Evolutionary conservation across 257 asterid genomes (phyloP), one percentile per base, ranked within the genome.

Genomic region (Ajuga chamaepitys): DNA sequence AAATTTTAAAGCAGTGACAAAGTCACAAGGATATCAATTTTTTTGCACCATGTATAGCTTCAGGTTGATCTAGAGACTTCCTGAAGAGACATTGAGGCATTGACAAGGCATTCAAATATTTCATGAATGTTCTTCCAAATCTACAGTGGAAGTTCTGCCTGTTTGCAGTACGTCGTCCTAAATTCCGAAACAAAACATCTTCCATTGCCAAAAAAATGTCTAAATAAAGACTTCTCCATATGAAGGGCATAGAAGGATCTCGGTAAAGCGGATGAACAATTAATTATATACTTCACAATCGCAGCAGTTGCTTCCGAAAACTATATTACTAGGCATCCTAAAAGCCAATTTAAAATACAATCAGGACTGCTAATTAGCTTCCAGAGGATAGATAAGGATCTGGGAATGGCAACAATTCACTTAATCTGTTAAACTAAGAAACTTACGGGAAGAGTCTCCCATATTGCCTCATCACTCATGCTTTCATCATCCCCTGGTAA

Each of bases 361-460:
- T 6, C 35, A 71, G 57, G 54, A 32, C 44, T 32, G 20, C 42
- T 60, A 40, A 46, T 55, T 12, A 41, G 54, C 58, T 62, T 61
- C 63, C 47, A 47, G 61, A 21, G 60, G 65, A 51, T 13, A 37
- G 35, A 55, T 44, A 68, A 73, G 40, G 37, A 60, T 63, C 71
- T 46, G 28, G 47, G 44, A 22, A 22, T 57, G 61, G 17, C 62
- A n/a, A 58, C 25, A 60, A 44, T 67, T 64, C 48, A 58, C 52
- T 57, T 32, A 24, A 37, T 56, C 41, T 47, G 52, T 40, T 56
- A 20, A 35, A 70, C 28, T 18, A 17, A 58, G 45, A 74, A 70
- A 82, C 96, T 86, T 81, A 94, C 99, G 11, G 99, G 99, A 70
- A 94, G 96, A 9, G 96, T 91, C 81, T 94, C 99, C 98, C 99